Evolutionary conservation across 129 eudicot genomes (phyloP), one percentile per base, ranked within the genome.

Genomic region (Helichrysum umbraculigerum): DNA sequence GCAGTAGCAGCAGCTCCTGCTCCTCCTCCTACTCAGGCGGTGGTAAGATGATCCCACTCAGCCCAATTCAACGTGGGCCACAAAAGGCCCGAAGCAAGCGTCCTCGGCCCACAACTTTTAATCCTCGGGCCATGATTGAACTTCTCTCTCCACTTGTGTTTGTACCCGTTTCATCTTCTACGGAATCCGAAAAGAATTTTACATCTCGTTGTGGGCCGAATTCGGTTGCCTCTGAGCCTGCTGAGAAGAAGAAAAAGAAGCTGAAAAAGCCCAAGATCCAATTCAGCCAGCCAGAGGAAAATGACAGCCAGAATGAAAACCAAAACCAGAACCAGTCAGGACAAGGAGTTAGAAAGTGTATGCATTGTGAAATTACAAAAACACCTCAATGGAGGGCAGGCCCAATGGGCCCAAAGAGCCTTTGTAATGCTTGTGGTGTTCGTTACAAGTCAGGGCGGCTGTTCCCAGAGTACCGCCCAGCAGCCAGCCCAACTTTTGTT

Each of bases 321-420:
- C 74, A 75, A 12, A 60, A 42, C 74, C 75, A 80, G 16, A 66
- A 69, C 78, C 83, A 8, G 64, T 39, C 87, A 1, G 56, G 81
- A 16, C 87, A 85, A 66, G 81, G 88, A 6, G 88, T 89, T 21
- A 87, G 99, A 56, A 94, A 94, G 77, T 94, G 99, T 85, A 7
- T 89, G 91, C 99, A 94, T 70, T 94, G 99, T 60, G 97, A 91
- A 87, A 91, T 94, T 39, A 94, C 99, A 2, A 94, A 94, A 78
- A 94, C 99, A 1, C 99, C 99, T 19, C 99, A 94, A 30, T 94
- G 99, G 99, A 84, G 99, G 75, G 96, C 97, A 1, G 99, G 99
- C 16, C 99, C 99, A 5, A 71, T 91, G 91, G 99, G 99, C 19
- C 99, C 99, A 2, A 94, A 94, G 79, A 91, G 90, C 56, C 96